A percentile compares a stretch with the other conserved stretches of the same genome.
These are phyloP conservation scores for Trichoderma aggressivum DNA, from an alignment of 2,329 filamentous ascomycete species.

Conservation along the genomic window DNA sequence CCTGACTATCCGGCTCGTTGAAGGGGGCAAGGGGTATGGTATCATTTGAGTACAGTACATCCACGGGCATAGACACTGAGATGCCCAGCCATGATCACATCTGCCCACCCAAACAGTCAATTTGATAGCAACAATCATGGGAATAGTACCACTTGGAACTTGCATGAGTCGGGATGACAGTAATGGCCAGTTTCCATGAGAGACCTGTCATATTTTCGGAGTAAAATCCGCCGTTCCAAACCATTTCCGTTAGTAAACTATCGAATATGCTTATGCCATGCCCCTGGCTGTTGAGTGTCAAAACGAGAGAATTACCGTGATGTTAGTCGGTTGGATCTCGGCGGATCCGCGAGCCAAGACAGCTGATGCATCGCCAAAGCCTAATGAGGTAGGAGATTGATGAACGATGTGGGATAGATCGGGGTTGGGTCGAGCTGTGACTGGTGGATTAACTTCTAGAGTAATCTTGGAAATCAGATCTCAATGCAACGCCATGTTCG, in stretches of 20 bases:
- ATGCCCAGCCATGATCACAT: neutral
- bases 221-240: neutral
- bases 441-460: conserved; percentile 18
- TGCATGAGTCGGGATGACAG: neutral
- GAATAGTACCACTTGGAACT: neutral
- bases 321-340: conserved; percentile 17
- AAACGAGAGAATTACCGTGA: neutral
- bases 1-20: no score
- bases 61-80: neutral
- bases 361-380: neutral
- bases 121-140: neutral
- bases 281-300: neutral
- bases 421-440: neutral
- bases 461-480: neutral
- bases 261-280: neutral
- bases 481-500: neutral
- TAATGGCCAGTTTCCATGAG: neutral
- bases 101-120: neutral
- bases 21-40: neutral
- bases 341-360: neutral
- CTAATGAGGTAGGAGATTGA: neutral
- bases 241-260: neutral
- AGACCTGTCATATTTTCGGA: neutral
- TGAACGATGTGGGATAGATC: neutral
- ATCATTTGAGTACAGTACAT: neutral